phyloP scores from a whole-genome alignment of 2,329 filamentous ascomycete genomes.

The Coniochaeta hoffmannii region DNA sequence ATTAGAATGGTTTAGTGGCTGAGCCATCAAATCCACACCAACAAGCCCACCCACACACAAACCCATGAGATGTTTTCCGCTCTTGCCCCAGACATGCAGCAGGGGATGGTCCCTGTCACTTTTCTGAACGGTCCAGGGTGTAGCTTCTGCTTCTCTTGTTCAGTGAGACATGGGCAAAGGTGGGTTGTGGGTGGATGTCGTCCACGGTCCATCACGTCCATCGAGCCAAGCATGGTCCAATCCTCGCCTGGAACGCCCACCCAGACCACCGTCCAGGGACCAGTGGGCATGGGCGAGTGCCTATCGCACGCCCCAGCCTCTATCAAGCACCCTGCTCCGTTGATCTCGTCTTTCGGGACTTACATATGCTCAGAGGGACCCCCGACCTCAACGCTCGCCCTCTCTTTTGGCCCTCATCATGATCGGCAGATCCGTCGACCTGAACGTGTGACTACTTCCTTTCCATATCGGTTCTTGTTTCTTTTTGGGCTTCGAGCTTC shows the following conservation, averaged over 20 bases:
- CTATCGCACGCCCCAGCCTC: slow-evolving; percentile 24
- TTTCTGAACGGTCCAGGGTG: background rate
- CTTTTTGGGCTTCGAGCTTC: slow-evolving; percentile 36
- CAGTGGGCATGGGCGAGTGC: slow-evolving; percentile 16
- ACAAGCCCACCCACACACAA: slow-evolving; percentile 16
- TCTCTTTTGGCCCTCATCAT: slow-evolving; percentile 27
- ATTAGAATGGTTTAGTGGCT: slow-evolving; percentile 30
- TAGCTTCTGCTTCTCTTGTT: background rate
- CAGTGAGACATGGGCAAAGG: slow-evolving; percentile 2
- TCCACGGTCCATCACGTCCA: slow-evolving; percentile 1
- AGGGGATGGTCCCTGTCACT: slow-evolving; percentile 17
- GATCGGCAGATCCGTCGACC: slow-evolving; percentile 42
- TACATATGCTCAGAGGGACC: slow-evolving; percentile 39
- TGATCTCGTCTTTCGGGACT: slow-evolving; percentile 33
- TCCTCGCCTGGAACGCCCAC: slow-evolving; percentile 5
- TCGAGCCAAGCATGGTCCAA: slow-evolving; percentile 2
- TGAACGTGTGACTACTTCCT: slow-evolving; percentile 36
- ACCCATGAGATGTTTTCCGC: slow-evolving; percentile 34
- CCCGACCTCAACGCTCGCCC: slow-evolving; percentile 34
- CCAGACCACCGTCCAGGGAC: slow-evolving; percentile 15
- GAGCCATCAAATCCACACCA: slow-evolving; percentile 22
- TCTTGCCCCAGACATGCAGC: slow-evolving; percentile 34
- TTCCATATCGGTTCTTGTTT: slow-evolving; percentile 43
- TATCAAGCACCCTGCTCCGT: slow-evolving; percentile 24
- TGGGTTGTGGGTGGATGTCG: slow-evolving; percentile 10